Evolutionary conservation across 345 rosid species (phyloP).

Genomic region (rapeseed (Brassica napus)): DNA sequence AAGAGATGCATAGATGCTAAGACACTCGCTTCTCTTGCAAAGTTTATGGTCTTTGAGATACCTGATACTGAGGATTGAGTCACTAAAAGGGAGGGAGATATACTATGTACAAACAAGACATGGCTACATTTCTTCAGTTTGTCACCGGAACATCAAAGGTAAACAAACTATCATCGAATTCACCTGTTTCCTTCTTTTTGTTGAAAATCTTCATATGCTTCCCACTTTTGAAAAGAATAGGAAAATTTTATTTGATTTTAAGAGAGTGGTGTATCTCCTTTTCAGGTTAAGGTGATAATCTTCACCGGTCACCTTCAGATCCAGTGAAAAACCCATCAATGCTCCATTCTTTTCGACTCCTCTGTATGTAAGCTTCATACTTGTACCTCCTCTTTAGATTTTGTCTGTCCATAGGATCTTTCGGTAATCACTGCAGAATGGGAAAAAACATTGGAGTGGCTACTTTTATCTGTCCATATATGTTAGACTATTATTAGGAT

Average conservation of each 20-base stretch:
- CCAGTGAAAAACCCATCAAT: neutral
- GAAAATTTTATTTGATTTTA: neutral
- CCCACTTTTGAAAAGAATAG: neutral
- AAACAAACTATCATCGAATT: neutral
- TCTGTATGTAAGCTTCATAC: slow-evolving; percentile 22
- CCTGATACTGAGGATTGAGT: slow-evolving; percentile 29
- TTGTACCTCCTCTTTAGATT: neutral
- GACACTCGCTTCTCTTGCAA: slow-evolving; percentile 21
- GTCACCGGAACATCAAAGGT: slow-evolving; percentile 98
- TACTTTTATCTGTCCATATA: slow-evolving; percentile 36
- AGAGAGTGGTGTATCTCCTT: slow-evolving; percentile 1
- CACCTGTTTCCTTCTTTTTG: neutral
- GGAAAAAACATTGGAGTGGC: slow-evolving; percentile 11
- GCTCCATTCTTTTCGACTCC: slow-evolving; percentile 34
- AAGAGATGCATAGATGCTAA: slow-evolving; percentile 16
- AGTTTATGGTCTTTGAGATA: slow-evolving; percentile 35
- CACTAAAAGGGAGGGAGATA: neutral
- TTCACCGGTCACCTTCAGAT: neutral
- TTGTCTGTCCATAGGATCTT: neutral
- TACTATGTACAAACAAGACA: slow-evolving; percentile 63
- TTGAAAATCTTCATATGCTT: neutral
- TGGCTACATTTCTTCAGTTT: slow-evolving; percentile 91
- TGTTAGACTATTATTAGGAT: slow-evolving; percentile 10
- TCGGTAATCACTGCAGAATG: slow-evolving; percentile 23
- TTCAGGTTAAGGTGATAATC: too few species aligned